Percentiles rank a stretch among this genome's conserved stretches.
phyloP scores from a whole-genome alignment of 345 rosid genomes.

The Citrus reticulata region DNA sequence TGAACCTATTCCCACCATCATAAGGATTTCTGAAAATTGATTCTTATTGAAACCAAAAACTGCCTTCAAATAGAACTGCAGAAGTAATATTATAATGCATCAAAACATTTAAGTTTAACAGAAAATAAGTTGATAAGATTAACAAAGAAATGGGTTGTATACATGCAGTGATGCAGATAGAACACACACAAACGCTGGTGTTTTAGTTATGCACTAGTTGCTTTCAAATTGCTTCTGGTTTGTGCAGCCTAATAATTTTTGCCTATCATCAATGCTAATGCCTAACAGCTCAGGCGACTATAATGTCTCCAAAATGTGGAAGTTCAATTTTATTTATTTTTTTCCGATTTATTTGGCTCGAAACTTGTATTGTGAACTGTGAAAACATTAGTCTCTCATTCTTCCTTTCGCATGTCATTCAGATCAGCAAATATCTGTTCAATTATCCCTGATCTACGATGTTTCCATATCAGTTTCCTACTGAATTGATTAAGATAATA shows the following conservation, averaged over 20 bases:
- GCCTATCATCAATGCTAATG: neutral
- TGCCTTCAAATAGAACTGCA: conserved; percentile 42
- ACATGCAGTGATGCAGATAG: neutral
- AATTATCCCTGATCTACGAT: neutral
- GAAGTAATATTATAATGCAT: neutral
- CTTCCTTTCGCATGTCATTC: neutral
- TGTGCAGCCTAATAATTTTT: neutral
- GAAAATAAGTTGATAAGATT: neutral
- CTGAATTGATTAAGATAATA: neutral
- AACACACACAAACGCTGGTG: neutral
- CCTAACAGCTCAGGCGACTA: neutral
- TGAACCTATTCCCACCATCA: conserved; percentile 45
- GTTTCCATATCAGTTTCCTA: neutral
- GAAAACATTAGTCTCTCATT: neutral
- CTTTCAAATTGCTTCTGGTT: neutral
- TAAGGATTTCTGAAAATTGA: conserved; percentile 48
- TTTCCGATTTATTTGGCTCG: neutral
- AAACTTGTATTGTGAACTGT: neutral
- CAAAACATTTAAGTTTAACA: neutral
- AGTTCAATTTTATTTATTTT: neutral
- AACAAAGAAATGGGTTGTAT: neutral
- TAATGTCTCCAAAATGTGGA: neutral
- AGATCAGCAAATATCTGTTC: neutral
- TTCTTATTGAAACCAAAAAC: conserved; percentile 46
- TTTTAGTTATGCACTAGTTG: neutral